Evolutionary conservation across 1,284 basidiomycete genomes (phyloP).

Genomic region (Ceratobasidium sp.): DNA sequence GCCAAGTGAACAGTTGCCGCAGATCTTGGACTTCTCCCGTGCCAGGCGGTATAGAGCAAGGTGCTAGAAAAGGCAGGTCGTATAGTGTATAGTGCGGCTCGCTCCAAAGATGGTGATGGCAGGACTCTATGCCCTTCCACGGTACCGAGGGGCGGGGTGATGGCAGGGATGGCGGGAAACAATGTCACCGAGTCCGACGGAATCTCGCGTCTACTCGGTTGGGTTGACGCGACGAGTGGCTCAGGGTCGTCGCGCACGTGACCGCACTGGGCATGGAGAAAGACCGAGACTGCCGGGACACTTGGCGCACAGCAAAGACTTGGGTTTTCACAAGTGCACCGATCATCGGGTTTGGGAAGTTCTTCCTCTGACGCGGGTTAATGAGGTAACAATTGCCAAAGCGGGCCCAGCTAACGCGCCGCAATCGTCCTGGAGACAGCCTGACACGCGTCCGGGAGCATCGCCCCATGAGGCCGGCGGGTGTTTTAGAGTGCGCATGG

Average conservation of each 20-base stretch:
- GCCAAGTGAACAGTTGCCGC: neutral
- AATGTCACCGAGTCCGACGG: neutral
- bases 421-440: neutral
- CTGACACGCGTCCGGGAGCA: neutral
- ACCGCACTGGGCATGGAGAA: neutral
- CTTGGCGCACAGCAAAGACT: too few species aligned
- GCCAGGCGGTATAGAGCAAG: neutral
- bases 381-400: neutral
- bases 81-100: neutral
- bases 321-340: neutral
- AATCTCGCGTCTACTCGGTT: conserved; percentile 4
- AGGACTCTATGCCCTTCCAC: neutral
- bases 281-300: neutral
- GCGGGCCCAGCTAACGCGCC: neutral
- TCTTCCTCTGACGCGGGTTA: neutral
- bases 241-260: neutral
- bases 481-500: neutral
- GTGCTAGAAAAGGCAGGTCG: neutral
- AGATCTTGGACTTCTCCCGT: neutral
- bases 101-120: neutral
- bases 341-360: neutral
- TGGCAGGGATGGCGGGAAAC: conserved; percentile 2
- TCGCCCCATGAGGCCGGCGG: neutral
- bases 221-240: neutral
- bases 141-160: neutral